Conservation (phyloP, 164 flowering plant genomes). For the Taxillus chinensis region DNA sequence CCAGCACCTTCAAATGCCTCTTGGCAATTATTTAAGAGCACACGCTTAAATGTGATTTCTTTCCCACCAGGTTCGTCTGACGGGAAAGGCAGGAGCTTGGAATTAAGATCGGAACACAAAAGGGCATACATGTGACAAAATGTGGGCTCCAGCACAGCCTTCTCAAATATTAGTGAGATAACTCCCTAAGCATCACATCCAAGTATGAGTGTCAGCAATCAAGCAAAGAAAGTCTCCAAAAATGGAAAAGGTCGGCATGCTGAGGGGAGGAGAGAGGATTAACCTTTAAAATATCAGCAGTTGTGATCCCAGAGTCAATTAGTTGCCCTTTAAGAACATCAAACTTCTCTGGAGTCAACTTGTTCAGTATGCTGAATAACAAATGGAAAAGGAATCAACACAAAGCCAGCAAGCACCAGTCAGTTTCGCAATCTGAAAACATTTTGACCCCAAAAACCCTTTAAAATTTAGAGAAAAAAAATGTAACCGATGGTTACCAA, state of each 20-base stretch:
- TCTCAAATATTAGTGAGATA: conserved; percentile 77
- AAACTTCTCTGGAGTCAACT: conserved; percentile 96
- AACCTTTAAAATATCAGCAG: conserved; percentile 88
- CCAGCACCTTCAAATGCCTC: conserved; percentile 93
- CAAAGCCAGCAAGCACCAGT: too few relatives aligned
- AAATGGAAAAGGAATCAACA: too few relatives aligned
- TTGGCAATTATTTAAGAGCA: conserved; percentile 81
- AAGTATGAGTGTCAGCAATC: neutral
- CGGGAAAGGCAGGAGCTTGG: conserved; percentile 80
- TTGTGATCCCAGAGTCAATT: conserved; percentile 86
- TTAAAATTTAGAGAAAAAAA: neutral
- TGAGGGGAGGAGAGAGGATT: neutral
- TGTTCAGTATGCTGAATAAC: conserved; percentile 72
- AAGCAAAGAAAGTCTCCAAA: neutral
- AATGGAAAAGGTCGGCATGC: too few relatives aligned
- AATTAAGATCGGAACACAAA: conserved; percentile 80
- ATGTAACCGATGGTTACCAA: too few relatives aligned
- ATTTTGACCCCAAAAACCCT: too few relatives aligned
- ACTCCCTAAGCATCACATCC: conserved; percentile 50
- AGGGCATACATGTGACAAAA: conserved; percentile 94
- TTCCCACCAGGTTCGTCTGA: conserved; percentile 83
- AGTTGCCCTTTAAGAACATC: conserved; percentile 91
- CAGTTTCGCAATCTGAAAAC: neutral
- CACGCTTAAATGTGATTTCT: conserved; percentile 76
- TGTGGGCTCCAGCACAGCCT: conserved; percentile 94